These are phyloP conservation scores for Erodium moschatum DNA, from an alignment of 441 rosid species.

Conservation along the genomic window DNA sequence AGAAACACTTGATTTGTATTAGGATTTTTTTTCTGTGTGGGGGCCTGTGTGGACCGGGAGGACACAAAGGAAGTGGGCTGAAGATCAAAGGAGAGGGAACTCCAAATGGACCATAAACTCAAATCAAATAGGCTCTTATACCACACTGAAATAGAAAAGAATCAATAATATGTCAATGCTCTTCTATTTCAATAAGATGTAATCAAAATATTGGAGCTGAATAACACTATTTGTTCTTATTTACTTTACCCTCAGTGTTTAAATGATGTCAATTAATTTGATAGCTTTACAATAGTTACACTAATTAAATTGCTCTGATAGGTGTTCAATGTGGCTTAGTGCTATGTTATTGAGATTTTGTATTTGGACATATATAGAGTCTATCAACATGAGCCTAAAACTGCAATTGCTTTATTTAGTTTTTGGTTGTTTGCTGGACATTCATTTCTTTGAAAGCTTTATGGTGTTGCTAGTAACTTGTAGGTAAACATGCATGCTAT, in stretches of 20 bases:
- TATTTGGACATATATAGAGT: background rate
- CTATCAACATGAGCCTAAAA: background rate
- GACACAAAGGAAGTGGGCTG: background rate
- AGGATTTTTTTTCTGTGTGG: background rate
- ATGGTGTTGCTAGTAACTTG: constrained; percentile 1
- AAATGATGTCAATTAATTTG: background rate
- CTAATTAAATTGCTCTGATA: background rate
- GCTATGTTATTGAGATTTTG: background rate
- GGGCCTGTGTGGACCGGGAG: background rate
- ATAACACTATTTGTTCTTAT: background rate
- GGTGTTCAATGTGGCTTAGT: background rate
- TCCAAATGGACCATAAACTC: background rate
- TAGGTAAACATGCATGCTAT: background rate
- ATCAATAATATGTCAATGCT: background rate
- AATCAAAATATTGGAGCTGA: background rate
- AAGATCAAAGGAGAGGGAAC: background rate
- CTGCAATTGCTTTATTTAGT: background rate
- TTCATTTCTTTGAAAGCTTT: background rate
- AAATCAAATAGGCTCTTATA: background rate
- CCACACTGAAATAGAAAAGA: background rate
- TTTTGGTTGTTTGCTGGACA: background rate
- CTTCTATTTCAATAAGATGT: background rate
- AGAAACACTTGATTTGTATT: background rate
- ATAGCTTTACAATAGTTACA: background rate
- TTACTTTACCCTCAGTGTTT: background rate